Conservation (phyloP, 2,329 filamentous ascomycete genomes). For the Fusarium foetens region DNA sequence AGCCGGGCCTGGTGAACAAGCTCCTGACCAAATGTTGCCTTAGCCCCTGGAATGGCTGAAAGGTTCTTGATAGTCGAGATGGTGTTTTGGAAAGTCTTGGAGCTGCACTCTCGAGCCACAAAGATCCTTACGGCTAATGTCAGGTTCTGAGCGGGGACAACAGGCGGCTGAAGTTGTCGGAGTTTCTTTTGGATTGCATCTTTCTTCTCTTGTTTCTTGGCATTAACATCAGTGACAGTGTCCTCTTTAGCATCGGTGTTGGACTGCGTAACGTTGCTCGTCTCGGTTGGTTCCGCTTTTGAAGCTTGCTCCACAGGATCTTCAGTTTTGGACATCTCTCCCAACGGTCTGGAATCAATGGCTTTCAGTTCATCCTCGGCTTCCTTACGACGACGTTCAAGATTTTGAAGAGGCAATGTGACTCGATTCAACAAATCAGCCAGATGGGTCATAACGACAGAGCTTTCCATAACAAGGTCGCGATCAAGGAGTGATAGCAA, state of each 20-base stretch:
- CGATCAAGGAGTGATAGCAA: constrained; percentile 88
- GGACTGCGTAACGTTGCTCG: constrained; percentile 16
- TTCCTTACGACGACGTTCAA: constrained; percentile 86
- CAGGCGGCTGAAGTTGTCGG: constrained; percentile 77
- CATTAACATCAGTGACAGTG: constrained; percentile 37
- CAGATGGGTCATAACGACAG: constrained; percentile 94
- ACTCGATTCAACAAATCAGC: constrained; percentile 88
- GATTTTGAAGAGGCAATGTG: constrained; percentile 82
- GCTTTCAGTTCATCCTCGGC: constrained; percentile 65
- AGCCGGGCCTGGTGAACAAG: constrained; percentile 87
- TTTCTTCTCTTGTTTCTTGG: constrained; percentile 52
- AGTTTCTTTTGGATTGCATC: constrained; percentile 60
- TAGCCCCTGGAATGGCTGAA: constrained; percentile 89
- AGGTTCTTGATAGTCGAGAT: constrained; percentile 99
- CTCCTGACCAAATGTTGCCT: constrained; percentile 91
- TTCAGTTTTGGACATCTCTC: constrained; percentile 47
- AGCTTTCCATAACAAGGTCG: constrained; percentile 96
- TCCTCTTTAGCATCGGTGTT: constrained; percentile 45
- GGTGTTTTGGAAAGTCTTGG: constrained; percentile 97
- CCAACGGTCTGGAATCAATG: constrained; percentile 49
- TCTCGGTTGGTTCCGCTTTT: constrained; percentile 49
- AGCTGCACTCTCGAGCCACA: constrained; percentile 93
- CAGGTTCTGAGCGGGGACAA: constrained; percentile 89
- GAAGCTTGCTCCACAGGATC: constrained; percentile 29
- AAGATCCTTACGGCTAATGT: constrained; percentile 96